phyloP scores from a whole-genome alignment of 192 early-diverging fungal species.

The Coemansia sp. region DNA sequence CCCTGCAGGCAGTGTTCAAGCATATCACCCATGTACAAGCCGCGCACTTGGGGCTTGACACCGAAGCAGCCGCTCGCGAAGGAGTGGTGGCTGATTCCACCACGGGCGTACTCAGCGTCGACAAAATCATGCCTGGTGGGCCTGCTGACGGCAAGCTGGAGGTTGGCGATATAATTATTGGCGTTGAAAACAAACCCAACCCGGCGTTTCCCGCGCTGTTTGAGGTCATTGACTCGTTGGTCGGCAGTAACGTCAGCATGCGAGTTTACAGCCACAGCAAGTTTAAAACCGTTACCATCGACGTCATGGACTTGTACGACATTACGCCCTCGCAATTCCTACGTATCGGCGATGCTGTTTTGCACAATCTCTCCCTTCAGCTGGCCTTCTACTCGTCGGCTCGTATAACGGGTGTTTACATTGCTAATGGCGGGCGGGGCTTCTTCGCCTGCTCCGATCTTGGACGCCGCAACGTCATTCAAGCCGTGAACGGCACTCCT shows the following conservation, averaged over 20 bases:
- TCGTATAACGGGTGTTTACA: slow-evolving; percentile 22
- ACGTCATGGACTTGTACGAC: slow-evolving; percentile 66
- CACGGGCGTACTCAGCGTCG: slow-evolving; percentile 67
- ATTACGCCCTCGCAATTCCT: slow-evolving; percentile 82
- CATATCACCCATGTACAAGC: slow-evolving; percentile 64
- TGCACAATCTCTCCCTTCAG: slow-evolving; percentile 72
- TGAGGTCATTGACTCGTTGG: slow-evolving; percentile 60
- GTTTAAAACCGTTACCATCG: slow-evolving; percentile 41
- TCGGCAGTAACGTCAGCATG: slow-evolving; percentile 52
- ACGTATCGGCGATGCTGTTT: slow-evolving; percentile 72
- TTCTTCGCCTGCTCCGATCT: neutral
- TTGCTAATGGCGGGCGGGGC: neutral
- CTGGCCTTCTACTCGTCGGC: slow-evolving; percentile 50
- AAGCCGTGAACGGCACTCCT: slow-evolving; percentile 13
- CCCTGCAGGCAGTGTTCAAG: slow-evolving; percentile 68
- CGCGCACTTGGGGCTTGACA: slow-evolving; percentile 10
- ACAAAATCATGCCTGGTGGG: slow-evolving; percentile 64
- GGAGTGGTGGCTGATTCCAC: slow-evolving; percentile 61
- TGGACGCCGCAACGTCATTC: slow-evolving; percentile 8
- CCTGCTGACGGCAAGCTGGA: slow-evolving; percentile 64
- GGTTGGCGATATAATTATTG: slow-evolving; percentile 71
- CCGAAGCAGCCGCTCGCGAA: slow-evolving; percentile 33
- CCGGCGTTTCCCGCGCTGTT: slow-evolving; percentile 66
- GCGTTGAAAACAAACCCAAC: slow-evolving; percentile 57
- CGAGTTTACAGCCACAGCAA: slow-evolving; percentile 60